Evolutionary conservation across 1,284 basidiomycete genomes (phyloP).

Genomic region (Malassezia vespertilionis): DNA sequence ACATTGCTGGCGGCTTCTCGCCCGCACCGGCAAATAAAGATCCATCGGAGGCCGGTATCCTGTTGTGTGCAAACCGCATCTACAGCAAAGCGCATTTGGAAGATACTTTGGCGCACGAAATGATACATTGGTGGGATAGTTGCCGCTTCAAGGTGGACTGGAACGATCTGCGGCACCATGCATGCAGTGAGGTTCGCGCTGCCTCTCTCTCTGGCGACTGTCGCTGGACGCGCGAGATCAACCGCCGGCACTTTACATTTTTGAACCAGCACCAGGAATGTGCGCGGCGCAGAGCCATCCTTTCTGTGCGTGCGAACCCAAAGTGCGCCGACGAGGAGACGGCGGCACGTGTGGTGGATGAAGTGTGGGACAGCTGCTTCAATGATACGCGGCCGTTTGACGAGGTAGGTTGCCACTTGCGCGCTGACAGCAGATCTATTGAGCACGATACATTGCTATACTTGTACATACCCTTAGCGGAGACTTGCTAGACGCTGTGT

Average conservation of each 20-base stretch:
- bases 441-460: slow-evolving; percentile 1
- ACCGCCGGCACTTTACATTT: slow-evolving; percentile 63
- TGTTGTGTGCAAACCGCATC: slow-evolving; percentile 41
- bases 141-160: slow-evolving; percentile 87
- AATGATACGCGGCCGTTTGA: slow-evolving; percentile 92
- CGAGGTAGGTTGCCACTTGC: slow-evolving; percentile 55
- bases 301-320: slow-evolving; percentile 70
- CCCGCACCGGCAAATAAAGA: slow-evolving; percentile 24
- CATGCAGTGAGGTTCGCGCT: slow-evolving; percentile 92
- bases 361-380: slow-evolving; percentile 93
- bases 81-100: slow-evolving; percentile 77
- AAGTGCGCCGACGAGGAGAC: slow-evolving; percentile 64
- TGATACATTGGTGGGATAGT: slow-evolving; percentile 92
- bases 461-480: slow-evolving; percentile 18
- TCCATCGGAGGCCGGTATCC: slow-evolving; percentile 24
- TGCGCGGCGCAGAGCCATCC: slow-evolving; percentile 71
- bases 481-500: slow-evolving; percentile 40
- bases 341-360: slow-evolving; percentile 80
- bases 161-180: slow-evolving; percentile 79
- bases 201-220: slow-evolving; percentile 89
- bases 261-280: slow-evolving; percentile 85
- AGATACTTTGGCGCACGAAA: slow-evolving; percentile 81
- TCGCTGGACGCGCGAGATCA: slow-evolving; percentile 65
- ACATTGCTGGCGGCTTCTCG: slow-evolving; percentile 38
- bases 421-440: slow-evolving; percentile 26